Evolutionary conservation across 345 rosid genomes (phyloP), one percentile per base, ranked within the genome.

Genomic region (Eucalyptus erythrocorys): DNA sequence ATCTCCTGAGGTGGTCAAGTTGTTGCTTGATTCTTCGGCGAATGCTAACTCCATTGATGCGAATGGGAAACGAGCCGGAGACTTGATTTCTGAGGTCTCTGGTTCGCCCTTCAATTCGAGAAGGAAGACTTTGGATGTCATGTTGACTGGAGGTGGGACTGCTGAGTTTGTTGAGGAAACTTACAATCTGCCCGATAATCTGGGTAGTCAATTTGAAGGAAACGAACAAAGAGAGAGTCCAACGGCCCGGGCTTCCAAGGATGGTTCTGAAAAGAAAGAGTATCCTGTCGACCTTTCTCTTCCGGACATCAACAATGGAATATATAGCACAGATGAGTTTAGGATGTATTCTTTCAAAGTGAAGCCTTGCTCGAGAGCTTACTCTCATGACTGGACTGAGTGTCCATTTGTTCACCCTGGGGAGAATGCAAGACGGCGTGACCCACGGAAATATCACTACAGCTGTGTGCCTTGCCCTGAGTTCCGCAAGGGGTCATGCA

Each of bases 381-480:
- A 97, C 91, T 96, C 99, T 2, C 99, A 97, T 50, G 99, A 97
- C 55, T 96, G 99, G 99, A 97, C 99, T 0, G 99, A 97, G 90
- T 97, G 99, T 89, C 99, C 98, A 1, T 97, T 97, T 91, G 99
- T 95, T 91, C 99, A 96, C 89, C 99, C 99, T 3, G 99, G 99
- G 37, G 99, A 97, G 93, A 97, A 97, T 10, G 99, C 99, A 8
- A 94, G 99, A 95, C 92, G 99, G 42, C 97, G 99, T 85, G 98
- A 96, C 90, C 99, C 98, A 5, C 92, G 98, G 87, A 97, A 96
- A 88, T 96, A 95, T 51, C 97, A 94, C 88, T 97, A 97, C 66
- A 96, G 98, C 87, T 97, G 99, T 87, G 99, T 96, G 76, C 99
- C 99, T 0, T 97, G 99, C 89, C 99, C 99, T 1, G 99, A 97